Percentiles rank a stretch among this genome's conserved stretches.
Conservation (phyloP, 768 basidiomycete genomes). For the Calocybe gangraenosa region DNA sequence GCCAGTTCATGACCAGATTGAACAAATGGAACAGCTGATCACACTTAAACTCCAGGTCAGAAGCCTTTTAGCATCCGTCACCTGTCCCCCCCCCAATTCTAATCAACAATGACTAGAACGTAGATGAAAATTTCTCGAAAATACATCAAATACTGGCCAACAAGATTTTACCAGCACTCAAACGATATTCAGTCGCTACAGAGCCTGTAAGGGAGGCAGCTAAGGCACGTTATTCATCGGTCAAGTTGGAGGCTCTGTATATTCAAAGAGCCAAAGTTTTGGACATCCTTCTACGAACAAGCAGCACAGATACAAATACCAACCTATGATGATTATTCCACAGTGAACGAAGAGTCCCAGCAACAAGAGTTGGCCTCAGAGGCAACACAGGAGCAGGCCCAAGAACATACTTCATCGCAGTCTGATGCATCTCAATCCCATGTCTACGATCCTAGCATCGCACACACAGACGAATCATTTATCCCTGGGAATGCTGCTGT, state of each 20-base stretch:
- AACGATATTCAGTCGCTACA: slow-evolving; percentile 81
- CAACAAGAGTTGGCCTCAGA: slow-evolving; percentile 30
- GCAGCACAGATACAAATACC: slow-evolving; percentile 87
- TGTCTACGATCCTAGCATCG: slow-evolving; percentile 37
- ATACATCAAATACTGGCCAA: slow-evolving; percentile 83
- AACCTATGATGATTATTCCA: slow-evolving; percentile 65
- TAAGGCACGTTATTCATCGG: slow-evolving; percentile 50
- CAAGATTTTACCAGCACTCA: slow-evolving; percentile 82
- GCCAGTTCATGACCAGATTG: slow-evolving; percentile 76
- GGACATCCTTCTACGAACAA: slow-evolving; percentile 94
- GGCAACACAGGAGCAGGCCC: slow-evolving; percentile 18
- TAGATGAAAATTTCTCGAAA: slow-evolving; percentile 90
- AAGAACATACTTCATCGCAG: slow-evolving; percentile 18
- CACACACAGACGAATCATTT: slow-evolving; percentile 68
- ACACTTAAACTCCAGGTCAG: slow-evolving; percentile 84
- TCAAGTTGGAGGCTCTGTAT: not conserved
- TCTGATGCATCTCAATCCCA: slow-evolving; percentile 18
- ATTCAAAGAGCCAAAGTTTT: slow-evolving; percentile 61
- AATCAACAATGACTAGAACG: slow-evolving; percentile 47
- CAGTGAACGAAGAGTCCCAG: slow-evolving; percentile 45
- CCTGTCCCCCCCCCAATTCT: not conserved
- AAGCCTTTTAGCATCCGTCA: not conserved
- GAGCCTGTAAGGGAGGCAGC: slow-evolving; percentile 89
- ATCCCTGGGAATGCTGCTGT: slow-evolving; percentile 66
- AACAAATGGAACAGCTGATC: slow-evolving; percentile 94